Evolutionary conservation across 1,139 yeast species (phyloP), one percentile per base, ranked within the genome.

Genomic region (Debaryomyces nepalensis): DNA sequence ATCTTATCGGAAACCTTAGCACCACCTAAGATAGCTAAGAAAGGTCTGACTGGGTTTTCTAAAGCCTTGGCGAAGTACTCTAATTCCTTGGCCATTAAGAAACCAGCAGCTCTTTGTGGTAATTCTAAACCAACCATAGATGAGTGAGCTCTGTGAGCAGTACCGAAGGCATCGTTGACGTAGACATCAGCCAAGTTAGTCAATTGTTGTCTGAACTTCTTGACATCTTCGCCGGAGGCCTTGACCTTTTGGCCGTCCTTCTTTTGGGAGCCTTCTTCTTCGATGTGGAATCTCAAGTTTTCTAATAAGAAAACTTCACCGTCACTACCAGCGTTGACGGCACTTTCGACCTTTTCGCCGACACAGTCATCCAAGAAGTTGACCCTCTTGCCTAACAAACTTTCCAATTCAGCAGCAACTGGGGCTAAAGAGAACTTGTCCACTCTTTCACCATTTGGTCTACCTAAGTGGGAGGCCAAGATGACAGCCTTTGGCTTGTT

Each of bases 111-210:
- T 74, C 89, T 87, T 75, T 88, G 89, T 48, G 93, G 91, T 58
- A 89, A 80, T 59, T 91, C 89, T 56, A 91, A 76, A 61, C 98
- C 98, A 62, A 93, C 98, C 89, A 93, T 90, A 38, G 98, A 91
- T 41, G 97, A 89, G 78, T 91, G 98, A 51, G 98, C 98, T 79
- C 98, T 88, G 84, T 91, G 98, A 43, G 97, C 96, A 53, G 98
- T 93, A 66, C 98, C 98, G 62, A 91, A 91, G 46, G 98, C 98
- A 68, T 91, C 98, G 72, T 91, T 91, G 68, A 91, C 83, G 76
- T 91, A 91, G 54, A 91, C 96, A 61, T 91, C 98, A 54, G 97
- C 97, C 62, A 91, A 79, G 46, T 87, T 72, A 59, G 96, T 87
- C 74, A 91, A 82, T 63, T 86, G 83, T 59, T 78, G 63, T 81